Evolutionary conservation across 2,329 filamentous ascomycete species (phyloP).

Genomic region (Aspergillus sp.): DNA sequence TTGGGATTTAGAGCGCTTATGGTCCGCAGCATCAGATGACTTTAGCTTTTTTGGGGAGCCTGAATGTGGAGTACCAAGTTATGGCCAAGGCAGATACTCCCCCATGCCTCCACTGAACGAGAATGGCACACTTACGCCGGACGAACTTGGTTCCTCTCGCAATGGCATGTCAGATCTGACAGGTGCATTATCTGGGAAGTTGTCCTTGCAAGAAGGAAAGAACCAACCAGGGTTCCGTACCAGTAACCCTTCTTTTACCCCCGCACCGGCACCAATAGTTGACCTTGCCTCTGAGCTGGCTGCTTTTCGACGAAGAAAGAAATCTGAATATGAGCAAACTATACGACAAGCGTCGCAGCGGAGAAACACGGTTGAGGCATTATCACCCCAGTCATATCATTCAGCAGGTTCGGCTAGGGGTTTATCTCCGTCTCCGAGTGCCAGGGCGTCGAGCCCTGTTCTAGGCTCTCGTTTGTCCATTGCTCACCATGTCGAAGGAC

Average conservation of each 20-base stretch:
- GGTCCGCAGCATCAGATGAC: constrained; percentile 59
- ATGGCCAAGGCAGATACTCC: constrained; percentile 45
- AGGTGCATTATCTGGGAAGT: not conserved
- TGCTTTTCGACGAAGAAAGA: constrained; percentile 54
- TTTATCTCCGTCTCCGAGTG: constrained; percentile 17
- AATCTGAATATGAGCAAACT: constrained; percentile 47
- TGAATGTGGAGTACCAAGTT: constrained; percentile 52
- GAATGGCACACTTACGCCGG: constrained; percentile 44
- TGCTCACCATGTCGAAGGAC: constrained; percentile 52
- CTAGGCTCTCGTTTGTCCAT: constrained; percentile 26
- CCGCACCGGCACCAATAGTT: constrained; percentile 24
- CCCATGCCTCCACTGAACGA: constrained; percentile 45
- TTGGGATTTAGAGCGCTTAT: constrained; percentile 58
- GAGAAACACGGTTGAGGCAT: constrained; percentile 25
- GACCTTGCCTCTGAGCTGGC: constrained; percentile 58
- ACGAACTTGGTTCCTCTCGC: constrained; percentile 12
- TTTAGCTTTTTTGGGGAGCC: constrained; percentile 63
- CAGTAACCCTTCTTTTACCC: not conserved
- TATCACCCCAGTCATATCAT: constrained; percentile 16
- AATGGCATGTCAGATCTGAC: constrained; percentile 19
- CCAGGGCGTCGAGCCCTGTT: constrained; percentile 5
- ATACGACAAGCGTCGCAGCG: constrained; percentile 27
- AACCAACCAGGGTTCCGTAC: not conserved
- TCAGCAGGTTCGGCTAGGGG: constrained; percentile 11
- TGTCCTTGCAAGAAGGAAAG: not conserved